A percentile compares a stretch with the other conserved stretches of the same genome.
Conservation (phyloP, 371 early-diverging fungal genomes). For the Saksenaea oblongispora region DNA sequence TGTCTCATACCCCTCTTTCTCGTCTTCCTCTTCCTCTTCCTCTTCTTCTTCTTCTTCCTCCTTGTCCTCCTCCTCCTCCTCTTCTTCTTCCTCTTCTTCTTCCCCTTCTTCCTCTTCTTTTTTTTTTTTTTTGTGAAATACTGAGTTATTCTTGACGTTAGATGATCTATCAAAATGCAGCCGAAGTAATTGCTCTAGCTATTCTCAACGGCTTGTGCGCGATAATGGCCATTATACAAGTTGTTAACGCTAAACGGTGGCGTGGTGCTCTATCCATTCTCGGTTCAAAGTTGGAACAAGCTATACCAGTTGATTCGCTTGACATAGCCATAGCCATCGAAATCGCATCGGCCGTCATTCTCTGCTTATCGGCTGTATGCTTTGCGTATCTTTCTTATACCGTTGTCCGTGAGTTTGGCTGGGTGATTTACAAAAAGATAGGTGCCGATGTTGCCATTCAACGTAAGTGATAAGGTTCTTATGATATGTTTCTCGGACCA, state of each 20-base stretch:
- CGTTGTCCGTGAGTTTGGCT: constrained; percentile 44
- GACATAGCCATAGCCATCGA: constrained; percentile 38
- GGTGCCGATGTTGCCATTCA: constrained; percentile 48
- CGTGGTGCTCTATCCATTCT: constrained; percentile 15
- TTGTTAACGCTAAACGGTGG: constrained; percentile 41
- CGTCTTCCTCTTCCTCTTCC: neutral
- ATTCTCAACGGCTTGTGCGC: constrained; percentile 39
- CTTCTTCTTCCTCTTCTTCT: neutral
- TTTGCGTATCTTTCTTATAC: constrained; percentile 42
- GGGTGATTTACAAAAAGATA: constrained; percentile 54
- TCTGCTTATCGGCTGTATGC: constrained; percentile 29
- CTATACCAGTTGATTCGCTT: constrained; percentile 18
- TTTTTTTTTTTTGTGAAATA: neutral
- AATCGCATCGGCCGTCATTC: constrained; percentile 35
- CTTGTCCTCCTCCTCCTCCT: neutral
- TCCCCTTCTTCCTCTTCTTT: neutral
- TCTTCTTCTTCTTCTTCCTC: neutral
- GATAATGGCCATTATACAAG: constrained; percentile 39
- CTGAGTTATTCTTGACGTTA: constrained; percentile 9
- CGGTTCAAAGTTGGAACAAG: constrained; percentile 6
- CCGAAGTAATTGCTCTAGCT: constrained; percentile 41
- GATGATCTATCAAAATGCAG: constrained; percentile 46
- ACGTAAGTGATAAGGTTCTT: constrained; percentile 25
- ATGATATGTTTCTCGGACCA: neutral
- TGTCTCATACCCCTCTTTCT: constrained; percentile 3